Evolutionary conservation across 1,139 yeast species (phyloP).

Genomic region (Dujonia santamariae): DNA sequence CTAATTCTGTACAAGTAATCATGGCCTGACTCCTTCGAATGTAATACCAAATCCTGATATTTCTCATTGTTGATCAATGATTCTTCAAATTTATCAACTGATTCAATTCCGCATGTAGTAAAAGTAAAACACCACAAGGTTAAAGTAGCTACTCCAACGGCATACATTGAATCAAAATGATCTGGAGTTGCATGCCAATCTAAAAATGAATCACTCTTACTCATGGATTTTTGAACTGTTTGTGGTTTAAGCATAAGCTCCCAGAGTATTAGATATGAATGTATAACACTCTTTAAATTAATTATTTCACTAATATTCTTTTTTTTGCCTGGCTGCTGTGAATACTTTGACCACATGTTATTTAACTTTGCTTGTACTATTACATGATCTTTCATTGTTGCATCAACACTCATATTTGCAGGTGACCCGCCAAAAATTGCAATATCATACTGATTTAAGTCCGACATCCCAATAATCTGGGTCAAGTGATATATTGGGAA

Average conservation of each 20-base stretch:
- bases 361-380: slow-evolving; percentile 50
- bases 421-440: slow-evolving; percentile 83
- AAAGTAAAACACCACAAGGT: slow-evolving; percentile 49
- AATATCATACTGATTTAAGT: slow-evolving; percentile 73
- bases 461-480: slow-evolving; percentile 60
- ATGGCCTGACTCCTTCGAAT: slow-evolving; percentile 38
- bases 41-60: slow-evolving; percentile 21
- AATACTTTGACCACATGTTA: slow-evolving; percentile 41
- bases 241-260: slow-evolving; percentile 53
- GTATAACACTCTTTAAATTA: slow-evolving; percentile 49
- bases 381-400: slow-evolving; percentile 52
- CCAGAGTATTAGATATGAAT: slow-evolving; percentile 61
- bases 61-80: slow-evolving; percentile 11
- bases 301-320: slow-evolving; percentile 31
- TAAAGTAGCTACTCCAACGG: slow-evolving; percentile 44
- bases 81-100: slow-evolving; percentile 26
- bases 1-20: slow-evolving; percentile 35
- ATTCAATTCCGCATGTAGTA: slow-evolving; percentile 39
- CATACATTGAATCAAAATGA: slow-evolving; percentile 37
- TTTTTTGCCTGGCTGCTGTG: slow-evolving; percentile 12
- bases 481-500: slow-evolving; percentile 67
- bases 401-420: slow-evolving; percentile 73
- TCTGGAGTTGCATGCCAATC: slow-evolving; percentile 32
- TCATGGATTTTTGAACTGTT: slow-evolving; percentile 4
- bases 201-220: slow-evolving; percentile 19